These are phyloP conservation scores for Mycena galopus DNA, from an alignment of 768 basidiomycete genomes.

Conservation along the genomic window DNA sequence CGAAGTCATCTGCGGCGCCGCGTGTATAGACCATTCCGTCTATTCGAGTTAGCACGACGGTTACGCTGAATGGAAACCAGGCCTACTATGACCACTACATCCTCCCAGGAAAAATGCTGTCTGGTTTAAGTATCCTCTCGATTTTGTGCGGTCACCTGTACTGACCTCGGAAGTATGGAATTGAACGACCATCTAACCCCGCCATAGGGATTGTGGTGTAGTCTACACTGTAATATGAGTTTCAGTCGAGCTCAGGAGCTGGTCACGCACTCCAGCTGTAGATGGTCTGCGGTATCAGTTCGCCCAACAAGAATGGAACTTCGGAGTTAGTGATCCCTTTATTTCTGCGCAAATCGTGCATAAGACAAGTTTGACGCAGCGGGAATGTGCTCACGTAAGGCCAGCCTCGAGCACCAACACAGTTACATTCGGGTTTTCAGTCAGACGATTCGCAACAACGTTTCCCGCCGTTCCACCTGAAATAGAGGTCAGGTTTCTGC, in stretches of 20 bases:
- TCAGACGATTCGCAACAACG: too few species aligned
- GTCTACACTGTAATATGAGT: background rate
- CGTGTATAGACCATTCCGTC: conserved; percentile 39
- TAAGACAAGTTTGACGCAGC: too few species aligned
- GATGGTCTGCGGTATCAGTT: background rate
- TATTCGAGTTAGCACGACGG: background rate
- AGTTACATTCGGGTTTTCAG: too few species aligned
- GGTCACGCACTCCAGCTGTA: conserved; percentile 12
- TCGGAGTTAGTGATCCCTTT: conserved; percentile 5
- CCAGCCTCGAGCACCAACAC: too few species aligned
- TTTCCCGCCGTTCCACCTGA: too few species aligned
- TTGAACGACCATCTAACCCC: background rate
- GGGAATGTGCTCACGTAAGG: too few species aligned
- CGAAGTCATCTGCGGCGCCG: conserved; percentile 44
- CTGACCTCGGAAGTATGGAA: conserved; percentile 4
- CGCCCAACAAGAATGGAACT: background rate
- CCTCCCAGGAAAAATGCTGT: conserved; percentile 21
- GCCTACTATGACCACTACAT: conserved; percentile 12
- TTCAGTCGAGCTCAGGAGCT: background rate
- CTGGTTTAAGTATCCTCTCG: background rate
- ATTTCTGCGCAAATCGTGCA: conserved; percentile 2
- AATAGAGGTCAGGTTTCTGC: too few species aligned
- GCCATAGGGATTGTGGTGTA: background rate
- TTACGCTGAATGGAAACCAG: too few species aligned
- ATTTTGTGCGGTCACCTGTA: background rate